These are phyloP conservation scores for Acanthamoeba triangularis DNA, from an alignment of 208 protist genomes.

Conservation along the genomic window DNA sequence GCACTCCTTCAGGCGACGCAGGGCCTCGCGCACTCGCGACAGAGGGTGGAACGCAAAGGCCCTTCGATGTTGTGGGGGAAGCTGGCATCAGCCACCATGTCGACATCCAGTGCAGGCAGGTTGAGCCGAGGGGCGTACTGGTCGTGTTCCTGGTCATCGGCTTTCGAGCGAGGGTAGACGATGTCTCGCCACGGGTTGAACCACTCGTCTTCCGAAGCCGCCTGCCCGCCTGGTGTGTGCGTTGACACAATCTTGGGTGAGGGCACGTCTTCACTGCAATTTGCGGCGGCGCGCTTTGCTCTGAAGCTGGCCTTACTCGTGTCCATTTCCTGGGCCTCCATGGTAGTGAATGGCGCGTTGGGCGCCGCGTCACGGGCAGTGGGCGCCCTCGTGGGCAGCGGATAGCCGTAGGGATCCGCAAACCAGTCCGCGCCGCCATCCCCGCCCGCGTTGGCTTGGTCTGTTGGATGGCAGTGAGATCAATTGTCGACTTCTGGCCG, in stretches of 20 bases:
- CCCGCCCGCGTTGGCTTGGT: background rate
- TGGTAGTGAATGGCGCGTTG: background rate
- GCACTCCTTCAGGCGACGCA: background rate
- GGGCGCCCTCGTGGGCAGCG: background rate
- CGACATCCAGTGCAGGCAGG: too few species aligned
- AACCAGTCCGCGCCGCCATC: background rate
- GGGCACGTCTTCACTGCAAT: background rate
- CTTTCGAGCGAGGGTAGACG: background rate
- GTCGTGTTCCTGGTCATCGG: slow-evolving; percentile 6
- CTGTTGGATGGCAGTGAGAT: background rate
- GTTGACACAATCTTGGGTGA: background rate
- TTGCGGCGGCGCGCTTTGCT: too few species aligned
- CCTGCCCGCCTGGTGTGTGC: background rate
- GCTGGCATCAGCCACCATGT: too few species aligned
- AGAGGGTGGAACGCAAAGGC: background rate
- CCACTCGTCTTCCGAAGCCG: background rate
- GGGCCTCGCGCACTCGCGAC: background rate
- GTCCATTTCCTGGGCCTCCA: background rate
- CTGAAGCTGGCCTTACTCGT: background rate
- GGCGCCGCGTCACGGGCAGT: too few species aligned
- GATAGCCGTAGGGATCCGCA: slow-evolving; percentile 11
- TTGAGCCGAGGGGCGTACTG: background rate
- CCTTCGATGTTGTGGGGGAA: background rate
- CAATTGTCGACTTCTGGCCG: too few species aligned
- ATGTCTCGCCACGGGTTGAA: slow-evolving; percentile 12